Evolutionary conservation across 176 grass and related monocot species (phyloP), one percentile per base, ranked within the genome.

Genomic region (Coix lacrymajobi): DNA sequence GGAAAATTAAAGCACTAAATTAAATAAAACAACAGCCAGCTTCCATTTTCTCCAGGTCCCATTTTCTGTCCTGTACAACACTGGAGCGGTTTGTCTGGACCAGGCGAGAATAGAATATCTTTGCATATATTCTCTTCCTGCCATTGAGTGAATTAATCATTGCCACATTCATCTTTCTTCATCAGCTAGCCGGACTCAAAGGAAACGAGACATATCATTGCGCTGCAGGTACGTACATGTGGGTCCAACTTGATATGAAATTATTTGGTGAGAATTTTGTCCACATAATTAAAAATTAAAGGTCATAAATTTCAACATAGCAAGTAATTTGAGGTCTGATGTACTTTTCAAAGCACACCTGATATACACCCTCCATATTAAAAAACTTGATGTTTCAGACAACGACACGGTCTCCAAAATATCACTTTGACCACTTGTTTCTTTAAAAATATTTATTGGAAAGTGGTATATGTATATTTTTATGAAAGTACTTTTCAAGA

Each of bases 111-210:
- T 11, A 56, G 11, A 64, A 54, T 78, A 83, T 78, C 19, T 17
- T 12, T 62, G 31, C 57, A 82, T 52, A 83, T 71, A 83, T 77
- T 70, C 5, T 44, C n/a, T 69, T 29, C 12, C 6, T 16, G 28
- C 62, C 80, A 81, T 87, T 65, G 71, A 81, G 62, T 69, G 78
- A 75, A 57, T 75, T 75, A 81, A 75, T 81, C 69, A 81, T 80
- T 34, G 41, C 33, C 11, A 7, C 71, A 14, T 34, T 86, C 69
- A 62, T 81, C 26, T 68, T 34, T 57, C 70, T 68, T 68, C 58
- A 13, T 76, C 78, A 15, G 45, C 45, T 48, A 43, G 11, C 37
- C 36, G 62, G 46, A 24, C 22, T 61, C 62, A n/a, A 58, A 75
- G 11, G 39, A 87, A 56, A 36, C 36, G 60, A 41, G 44, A n/a